phyloP scores from a whole-genome alignment of 306 rosid genomes.

The Nissolia schottii region DNA sequence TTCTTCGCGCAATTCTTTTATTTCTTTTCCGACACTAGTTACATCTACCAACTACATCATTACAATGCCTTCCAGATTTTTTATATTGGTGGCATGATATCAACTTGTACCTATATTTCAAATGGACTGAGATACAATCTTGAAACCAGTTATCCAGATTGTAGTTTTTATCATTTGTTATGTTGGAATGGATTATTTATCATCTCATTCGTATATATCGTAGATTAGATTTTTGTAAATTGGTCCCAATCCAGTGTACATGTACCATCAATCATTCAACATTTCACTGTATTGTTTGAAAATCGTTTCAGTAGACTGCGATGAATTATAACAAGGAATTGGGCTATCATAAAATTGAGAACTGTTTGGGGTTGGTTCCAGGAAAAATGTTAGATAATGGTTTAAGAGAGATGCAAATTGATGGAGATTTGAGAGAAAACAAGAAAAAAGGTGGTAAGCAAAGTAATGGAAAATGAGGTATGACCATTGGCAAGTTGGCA shows the following conservation, averaged over 20 bases:
- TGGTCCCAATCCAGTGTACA: not conserved
- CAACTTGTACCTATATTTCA: conserved; percentile 22
- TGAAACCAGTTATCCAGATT: not conserved
- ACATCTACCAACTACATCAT: conserved; percentile 31
- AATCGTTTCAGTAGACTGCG: no score
- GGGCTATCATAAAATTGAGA: no score
- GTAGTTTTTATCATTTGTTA: not conserved
- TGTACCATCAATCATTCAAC: not conserved
- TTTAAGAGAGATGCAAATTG: no score
- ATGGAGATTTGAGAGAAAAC: conserved; percentile 47
- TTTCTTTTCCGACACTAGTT: conserved; percentile 25
- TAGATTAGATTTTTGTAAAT: not conserved
- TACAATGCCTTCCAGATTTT: conserved; percentile 56
- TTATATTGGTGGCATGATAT: conserved; percentile 45
- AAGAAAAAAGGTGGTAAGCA: conserved; percentile 35
- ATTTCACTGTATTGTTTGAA: not conserved
- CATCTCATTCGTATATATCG: no score
- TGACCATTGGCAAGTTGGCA: conserved; percentile 1
- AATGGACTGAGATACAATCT: conserved; percentile 9
- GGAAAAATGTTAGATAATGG: no score
- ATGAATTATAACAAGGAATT: no score
- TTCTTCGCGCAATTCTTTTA: conserved; percentile 38
- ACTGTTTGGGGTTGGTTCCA: no score
- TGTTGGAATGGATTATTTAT: not conserved
- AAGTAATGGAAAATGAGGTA: conserved; percentile 1